These are phyloP conservation scores for Moricandia moricandioides DNA, from an alignment of 345 rosid genomes.

Conservation along the genomic window DNA sequence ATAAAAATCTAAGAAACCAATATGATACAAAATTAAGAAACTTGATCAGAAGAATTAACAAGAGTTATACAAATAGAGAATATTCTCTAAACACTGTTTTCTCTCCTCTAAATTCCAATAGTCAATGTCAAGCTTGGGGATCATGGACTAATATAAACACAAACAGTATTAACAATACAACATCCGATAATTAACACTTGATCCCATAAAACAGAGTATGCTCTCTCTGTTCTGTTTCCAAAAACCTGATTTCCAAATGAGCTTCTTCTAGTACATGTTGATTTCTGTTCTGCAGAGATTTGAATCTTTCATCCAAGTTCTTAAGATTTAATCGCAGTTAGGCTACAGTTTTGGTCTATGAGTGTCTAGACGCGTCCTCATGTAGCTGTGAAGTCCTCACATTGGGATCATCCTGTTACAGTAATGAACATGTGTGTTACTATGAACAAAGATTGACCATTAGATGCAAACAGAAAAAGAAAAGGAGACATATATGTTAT, in stretches of 20 bases:
- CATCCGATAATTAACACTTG: slow-evolving; percentile 18
- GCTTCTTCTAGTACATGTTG: neutral
- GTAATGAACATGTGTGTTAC: neutral
- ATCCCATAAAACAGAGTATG: slow-evolving; percentile 12
- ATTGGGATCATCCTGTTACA: neutral
- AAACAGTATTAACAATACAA: slow-evolving; percentile 31
- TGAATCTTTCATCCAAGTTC: slow-evolving; percentile 3
- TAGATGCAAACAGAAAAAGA: neutral
- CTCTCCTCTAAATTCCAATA: neutral
- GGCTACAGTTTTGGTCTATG: slow-evolving; percentile 32
- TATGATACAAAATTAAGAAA: neutral
- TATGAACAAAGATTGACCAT: neutral
- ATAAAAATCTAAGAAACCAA: too few species aligned
- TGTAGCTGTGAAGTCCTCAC: slow-evolving; percentile 67
- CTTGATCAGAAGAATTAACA: neutral
- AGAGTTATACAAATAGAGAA: neutral
- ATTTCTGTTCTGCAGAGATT: neutral
- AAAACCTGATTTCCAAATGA: neutral
- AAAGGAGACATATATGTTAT: neutral
- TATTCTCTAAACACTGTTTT: neutral
- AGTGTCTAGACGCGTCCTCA: slow-evolving; percentile 71
- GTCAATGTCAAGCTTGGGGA: slow-evolving; percentile 2
- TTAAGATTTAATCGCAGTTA: neutral
- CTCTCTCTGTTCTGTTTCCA: slow-evolving; percentile 12
- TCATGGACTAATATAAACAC: slow-evolving; percentile 26